Evolutionary conservation across 768 basidiomycete species (phyloP).

Genomic region (Podaxis mareebaensis): DNA sequence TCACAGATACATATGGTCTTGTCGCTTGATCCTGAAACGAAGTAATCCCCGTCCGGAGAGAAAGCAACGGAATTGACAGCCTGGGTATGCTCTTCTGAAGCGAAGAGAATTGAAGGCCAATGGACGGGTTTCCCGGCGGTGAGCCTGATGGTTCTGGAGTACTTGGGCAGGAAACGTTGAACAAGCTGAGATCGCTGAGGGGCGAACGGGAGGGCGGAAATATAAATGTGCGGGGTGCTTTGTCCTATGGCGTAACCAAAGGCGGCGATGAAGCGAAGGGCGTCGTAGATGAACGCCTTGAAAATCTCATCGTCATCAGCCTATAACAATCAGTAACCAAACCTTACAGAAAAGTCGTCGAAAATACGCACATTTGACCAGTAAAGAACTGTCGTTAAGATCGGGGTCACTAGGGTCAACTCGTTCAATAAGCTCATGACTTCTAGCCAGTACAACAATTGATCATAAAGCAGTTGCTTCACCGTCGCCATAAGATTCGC

Average conservation of each 20-base stretch:
- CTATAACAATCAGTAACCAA: not conserved
- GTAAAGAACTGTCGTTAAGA: conserved; percentile 1
- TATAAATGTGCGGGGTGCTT: conserved; percentile 28
- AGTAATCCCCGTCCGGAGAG: conserved; percentile 27
- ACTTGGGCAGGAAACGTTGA: conserved; percentile 17
- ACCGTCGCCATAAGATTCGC: conserved; percentile 16
- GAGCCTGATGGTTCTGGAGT: conserved; percentile 16
- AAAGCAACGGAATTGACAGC: conserved; percentile 20
- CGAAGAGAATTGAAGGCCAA: conserved; percentile 22
- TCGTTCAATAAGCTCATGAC: conserved; percentile 28
- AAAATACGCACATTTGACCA: conserved; percentile 19
- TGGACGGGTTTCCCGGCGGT: conserved; percentile 13
- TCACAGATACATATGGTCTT: conserved; percentile 26
- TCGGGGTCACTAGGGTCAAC: conserved; percentile 9
- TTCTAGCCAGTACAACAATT: conserved; percentile 34
- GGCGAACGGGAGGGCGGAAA: conserved; percentile 31
- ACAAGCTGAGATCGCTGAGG: conserved; percentile 20
- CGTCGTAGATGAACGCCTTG: conserved; percentile 20
- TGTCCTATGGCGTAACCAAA: conserved; percentile 21
- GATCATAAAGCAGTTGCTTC: conserved; percentile 23
- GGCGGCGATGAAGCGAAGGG: conserved; percentile 21
- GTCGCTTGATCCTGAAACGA: conserved; percentile 30
- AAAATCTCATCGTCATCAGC: conserved; percentile 17
- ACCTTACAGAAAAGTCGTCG: not conserved
- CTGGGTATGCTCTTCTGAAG: conserved; percentile 17